Evolutionary conservation across 805 yeast genomes (phyloP), one percentile per base, ranked within the genome.

Genomic region (Maudiozyma barnettii): DNA sequence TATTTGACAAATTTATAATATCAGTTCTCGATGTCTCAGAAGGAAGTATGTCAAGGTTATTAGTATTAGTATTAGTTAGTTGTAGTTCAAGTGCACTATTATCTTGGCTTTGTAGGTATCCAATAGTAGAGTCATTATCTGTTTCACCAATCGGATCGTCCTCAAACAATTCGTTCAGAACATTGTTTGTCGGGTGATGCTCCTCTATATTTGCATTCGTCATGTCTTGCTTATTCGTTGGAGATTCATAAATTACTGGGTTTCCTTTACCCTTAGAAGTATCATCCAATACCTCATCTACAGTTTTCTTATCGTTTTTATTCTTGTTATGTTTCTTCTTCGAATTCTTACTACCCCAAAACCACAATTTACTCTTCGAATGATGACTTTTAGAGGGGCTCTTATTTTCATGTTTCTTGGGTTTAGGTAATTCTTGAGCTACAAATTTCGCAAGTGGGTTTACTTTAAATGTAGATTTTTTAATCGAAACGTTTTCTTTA

Each of bases 381-480:
- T 56, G 55, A 13, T 52, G 37, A 42, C 50, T 52, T 16, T 54
- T 48, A 37, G 58, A 49, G 35, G 51, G 53, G 21, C 16, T 36
- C 13, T 26, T 45, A 14, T 45, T 45, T 6, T 37, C 23, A 37
- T 47, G 53, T 45, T 54, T 62, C n/a, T 49, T 47, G 39, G 52
- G 51, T 38, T 52, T 57, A 5, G 64, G 63, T 38, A 63, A 39
- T 39, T 57, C 58, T 14, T 48, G 50, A 2, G 58, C 63, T 14
- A 60, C 60, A 48, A 63, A 62, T 33, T 49, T 45, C 35, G 56
- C 57, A 26, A 63, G 51, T 5, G 67, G 66, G 49, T 62, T 61
- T 9, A 62, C 65, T 46, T 55, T 60, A 45, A 63, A 61, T 14
- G 13, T 35, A 4, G 21, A 40, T 4, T 40, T 26, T 16, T 16